Evolutionary conservation across 345 rosid genomes (phyloP).

Genomic region (Acer saccharum): DNA sequence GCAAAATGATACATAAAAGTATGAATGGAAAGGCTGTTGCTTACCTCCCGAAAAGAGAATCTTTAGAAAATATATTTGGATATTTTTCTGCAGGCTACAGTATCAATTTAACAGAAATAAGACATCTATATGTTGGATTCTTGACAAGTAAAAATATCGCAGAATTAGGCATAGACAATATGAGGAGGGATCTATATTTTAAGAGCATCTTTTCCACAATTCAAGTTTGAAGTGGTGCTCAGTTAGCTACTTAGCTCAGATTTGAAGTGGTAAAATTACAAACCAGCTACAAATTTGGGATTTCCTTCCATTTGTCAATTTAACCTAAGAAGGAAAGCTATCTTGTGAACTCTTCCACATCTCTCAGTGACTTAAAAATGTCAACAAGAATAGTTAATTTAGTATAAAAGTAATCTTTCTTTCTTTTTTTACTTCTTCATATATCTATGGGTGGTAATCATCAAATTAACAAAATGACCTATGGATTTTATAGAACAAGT

Average conservation of each 20-base stretch:
- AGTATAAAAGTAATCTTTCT: too few relatives aligned
- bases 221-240: neutral
- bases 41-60: conserved; percentile 71
- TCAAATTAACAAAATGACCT: neutral
- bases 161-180: neutral
- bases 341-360: neutral
- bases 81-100: conserved; percentile 74
- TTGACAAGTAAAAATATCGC: neutral
- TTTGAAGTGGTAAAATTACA: neutral
- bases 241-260: neutral
- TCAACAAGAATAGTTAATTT: neutral
- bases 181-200: neutral
- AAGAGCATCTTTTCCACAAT: neutral
- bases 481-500: neutral
- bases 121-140: neutral
- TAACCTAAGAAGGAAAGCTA: neutral
- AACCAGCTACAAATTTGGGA: conserved; percentile 1
- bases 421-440: too few relatives aligned
- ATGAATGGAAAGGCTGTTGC: neutral
- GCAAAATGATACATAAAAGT: conserved; percentile 7
- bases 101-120: neutral
- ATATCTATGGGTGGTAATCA: neutral
- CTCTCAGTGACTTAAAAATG: neutral
- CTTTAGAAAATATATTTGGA: conserved; percentile 49
- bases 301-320: neutral